Conservation (phyloP, 2,329 filamentous ascomycete genomes). For the Talaromyces sp. region DNA sequence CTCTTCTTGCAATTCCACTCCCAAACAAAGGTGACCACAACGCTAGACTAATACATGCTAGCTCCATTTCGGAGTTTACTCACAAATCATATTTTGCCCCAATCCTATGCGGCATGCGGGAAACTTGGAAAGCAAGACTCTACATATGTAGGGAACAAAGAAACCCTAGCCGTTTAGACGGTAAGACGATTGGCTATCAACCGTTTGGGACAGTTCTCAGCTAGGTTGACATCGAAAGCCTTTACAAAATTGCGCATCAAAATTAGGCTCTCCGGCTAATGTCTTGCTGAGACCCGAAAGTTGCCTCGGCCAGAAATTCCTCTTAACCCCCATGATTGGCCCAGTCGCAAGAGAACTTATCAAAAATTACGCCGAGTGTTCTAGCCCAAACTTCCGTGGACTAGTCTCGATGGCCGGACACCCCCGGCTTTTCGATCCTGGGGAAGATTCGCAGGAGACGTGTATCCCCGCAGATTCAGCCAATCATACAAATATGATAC, state of each 20-base stretch:
- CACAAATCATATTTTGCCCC: too few species aligned
- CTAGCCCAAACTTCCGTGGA: neutral
- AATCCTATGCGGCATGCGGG: too few species aligned
- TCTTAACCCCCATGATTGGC: neutral
- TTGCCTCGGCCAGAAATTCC: neutral
- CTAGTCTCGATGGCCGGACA: neutral
- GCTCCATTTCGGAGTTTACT: too few species aligned
- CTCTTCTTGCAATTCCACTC: neutral
- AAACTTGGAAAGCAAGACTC: neutral
- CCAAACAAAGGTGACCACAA: neutral
- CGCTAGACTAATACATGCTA: neutral
- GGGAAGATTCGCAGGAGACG: neutral
- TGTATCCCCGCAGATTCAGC: neutral
- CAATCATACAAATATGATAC: neutral
- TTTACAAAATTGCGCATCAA: neutral
- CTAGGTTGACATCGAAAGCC: too few species aligned
- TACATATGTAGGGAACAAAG: too few species aligned
- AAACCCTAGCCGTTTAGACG: too few species aligned
- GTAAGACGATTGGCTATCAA: too few species aligned
- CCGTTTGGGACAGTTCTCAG: neutral
- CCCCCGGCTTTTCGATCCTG: neutral
- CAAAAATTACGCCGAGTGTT: neutral
- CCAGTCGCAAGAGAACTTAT: neutral
- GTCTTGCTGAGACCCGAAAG: neutral
- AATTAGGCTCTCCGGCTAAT: neutral